Evolutionary conservation across 805 yeast genomes (phyloP), one percentile per base, ranked within the genome.

Genomic region (Lachancea kluyveri): DNA sequence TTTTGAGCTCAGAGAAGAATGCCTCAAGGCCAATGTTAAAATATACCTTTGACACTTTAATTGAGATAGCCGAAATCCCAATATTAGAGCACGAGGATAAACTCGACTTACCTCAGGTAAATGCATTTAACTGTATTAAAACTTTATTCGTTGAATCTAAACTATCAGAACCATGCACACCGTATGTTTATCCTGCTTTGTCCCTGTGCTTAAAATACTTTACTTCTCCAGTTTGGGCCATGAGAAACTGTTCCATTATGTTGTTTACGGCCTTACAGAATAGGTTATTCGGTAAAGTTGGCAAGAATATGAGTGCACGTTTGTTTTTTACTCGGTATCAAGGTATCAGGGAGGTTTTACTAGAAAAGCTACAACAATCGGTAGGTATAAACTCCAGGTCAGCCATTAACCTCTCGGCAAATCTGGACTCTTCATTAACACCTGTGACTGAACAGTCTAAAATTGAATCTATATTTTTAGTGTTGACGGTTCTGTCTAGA

Each of bases 161-260:
- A 14, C 59, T 92, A n/a, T 61, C 85, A 0, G 67, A 62, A 2
- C 56, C 61, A 1, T 69, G 82, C 8, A 54, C 70, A 0, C 55
- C 58, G 4, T 77, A 64, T 48, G 64, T 79, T 6, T 77, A 77
- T 36, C 56, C 59, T 8, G 80, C 83, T 0, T 59, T 90, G 17
- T 65, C 67, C 16, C 53, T 84, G 13, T 66, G 94, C 0, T 64
- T 92, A 25, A 46, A 59, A 2, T 68, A 77, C 21, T 85, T 90
- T 56, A 66, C 72, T 1, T 74, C 83, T 2, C 61, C 68, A 2
- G 64, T 76, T 15, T 90, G 97, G 97, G 77, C 95, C 0, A 70
- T 90, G 17, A 68, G 95, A 50, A 90, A 90, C 52, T 85, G 96
- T 55, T 86, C 95, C 0, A 81, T 88, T 12, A 92, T 90, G 97